Percentiles rank a stretch among this genome's conserved stretches.
These are phyloP conservation scores for Fusarium odoratissimum DNA, from an alignment of 2,329 filamentous ascomycete species.

Conservation along the genomic window DNA sequence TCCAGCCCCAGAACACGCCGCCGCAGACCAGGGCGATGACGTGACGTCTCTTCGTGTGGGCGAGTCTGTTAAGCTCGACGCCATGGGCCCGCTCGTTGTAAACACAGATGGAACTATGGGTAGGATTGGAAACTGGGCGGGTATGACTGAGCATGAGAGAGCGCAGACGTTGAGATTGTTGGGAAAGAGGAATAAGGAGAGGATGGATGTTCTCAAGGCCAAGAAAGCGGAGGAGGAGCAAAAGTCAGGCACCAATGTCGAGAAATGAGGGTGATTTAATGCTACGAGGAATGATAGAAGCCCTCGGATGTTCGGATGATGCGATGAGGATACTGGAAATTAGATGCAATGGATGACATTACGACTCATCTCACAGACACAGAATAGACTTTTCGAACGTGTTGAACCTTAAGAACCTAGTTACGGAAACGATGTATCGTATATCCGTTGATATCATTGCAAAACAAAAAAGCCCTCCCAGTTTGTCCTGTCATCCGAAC, in stretches of 20 bases:
- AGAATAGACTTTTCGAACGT: slow-evolving; percentile 8
- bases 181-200: slow-evolving; percentile 74
- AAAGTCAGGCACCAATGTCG: background rate
- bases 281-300: background rate
- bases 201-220: slow-evolving; percentile 64
- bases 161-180: slow-evolving; percentile 74
- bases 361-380: background rate
- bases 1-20: slow-evolving; percentile 40
- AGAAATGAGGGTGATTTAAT: background rate
- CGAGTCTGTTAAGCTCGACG: slow-evolving; percentile 68
- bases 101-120: slow-evolving; percentile 78
- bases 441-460: slow-evolving; percentile 47
- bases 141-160: slow-evolving; percentile 76
- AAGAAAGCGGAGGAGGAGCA: slow-evolving; percentile 28
- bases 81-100: slow-evolving; percentile 79
- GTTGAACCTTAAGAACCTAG: slow-evolving; percentile 35
- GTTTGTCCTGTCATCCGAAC: slow-evolving; percentile 18
- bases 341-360: background rate
- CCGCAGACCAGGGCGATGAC: slow-evolving; percentile 37
- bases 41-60: slow-evolving; percentile 42
- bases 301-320: background rate
- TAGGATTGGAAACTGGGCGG: slow-evolving; percentile 77
- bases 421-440: slow-evolving; percentile 42
- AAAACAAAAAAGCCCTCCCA: slow-evolving; percentile 34
- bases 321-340: background rate